phyloP scores from a whole-genome alignment of 164 flowering plant genomes.

The Sextonia rubra region DNA sequence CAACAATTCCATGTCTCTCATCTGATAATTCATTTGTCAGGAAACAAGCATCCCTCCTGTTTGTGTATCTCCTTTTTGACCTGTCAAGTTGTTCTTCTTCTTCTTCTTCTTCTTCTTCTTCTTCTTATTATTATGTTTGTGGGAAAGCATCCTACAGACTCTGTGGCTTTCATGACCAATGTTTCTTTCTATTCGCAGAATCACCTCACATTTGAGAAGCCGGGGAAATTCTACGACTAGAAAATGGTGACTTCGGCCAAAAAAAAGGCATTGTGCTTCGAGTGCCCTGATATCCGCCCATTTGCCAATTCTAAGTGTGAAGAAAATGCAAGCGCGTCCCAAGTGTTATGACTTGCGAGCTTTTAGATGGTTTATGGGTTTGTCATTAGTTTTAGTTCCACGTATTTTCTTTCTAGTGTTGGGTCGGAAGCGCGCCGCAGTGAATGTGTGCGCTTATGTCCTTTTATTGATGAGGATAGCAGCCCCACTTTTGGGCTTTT shows the following conservation, averaged over 20 bases:
- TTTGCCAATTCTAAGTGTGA: slow-evolving; percentile 1
- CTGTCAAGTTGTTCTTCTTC: neutral
- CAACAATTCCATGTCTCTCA: too few species aligned
- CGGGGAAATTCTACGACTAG: slow-evolving; percentile 86
- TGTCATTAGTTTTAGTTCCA: slow-evolving; percentile 14
- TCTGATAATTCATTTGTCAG: too few species aligned
- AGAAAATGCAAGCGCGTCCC: neutral
- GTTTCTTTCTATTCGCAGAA: slow-evolving; percentile 45
- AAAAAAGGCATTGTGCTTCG: slow-evolving; percentile 10
- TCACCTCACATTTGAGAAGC: slow-evolving; percentile 84
- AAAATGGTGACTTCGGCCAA: slow-evolving; percentile 8
- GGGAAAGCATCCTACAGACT: neutral
- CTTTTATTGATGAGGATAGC: slow-evolving; percentile 10
- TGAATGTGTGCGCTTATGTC: neutral
- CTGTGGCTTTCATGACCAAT: neutral
- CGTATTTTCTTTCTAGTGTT: slow-evolving; percentile 22
- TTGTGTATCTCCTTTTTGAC: too few species aligned
- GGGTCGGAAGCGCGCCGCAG: slow-evolving; percentile 18
- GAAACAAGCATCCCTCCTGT: neutral
- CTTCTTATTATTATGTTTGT: too few species aligned
- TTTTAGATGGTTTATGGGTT: slow-evolving; percentile 12
- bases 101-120: too few species aligned
- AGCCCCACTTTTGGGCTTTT: slow-evolving; percentile 16
- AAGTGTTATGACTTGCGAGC: neutral
- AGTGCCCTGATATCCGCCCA: too few species aligned